Percentiles rank a stretch among this genome's conserved stretches.
Evolutionary conservation across 2,329 filamentous ascomycete genomes (phyloP).

Genomic region (Aspergillus fructus): DNA sequence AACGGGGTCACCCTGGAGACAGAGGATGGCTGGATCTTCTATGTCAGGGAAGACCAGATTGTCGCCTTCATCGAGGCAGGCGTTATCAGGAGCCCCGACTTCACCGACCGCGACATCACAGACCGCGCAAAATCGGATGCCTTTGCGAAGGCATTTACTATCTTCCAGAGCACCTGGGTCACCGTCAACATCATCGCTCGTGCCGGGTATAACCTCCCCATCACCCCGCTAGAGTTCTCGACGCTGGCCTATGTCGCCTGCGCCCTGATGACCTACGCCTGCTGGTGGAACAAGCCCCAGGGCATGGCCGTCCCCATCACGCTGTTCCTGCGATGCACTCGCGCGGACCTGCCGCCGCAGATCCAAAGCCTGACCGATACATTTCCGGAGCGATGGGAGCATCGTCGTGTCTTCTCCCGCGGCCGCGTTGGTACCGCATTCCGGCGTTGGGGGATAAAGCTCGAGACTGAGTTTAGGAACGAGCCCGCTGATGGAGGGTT

Average conservation of each 20-base stretch:
- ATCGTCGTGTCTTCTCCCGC: background rate
- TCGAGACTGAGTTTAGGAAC: too few species aligned
- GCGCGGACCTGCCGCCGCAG: background rate
- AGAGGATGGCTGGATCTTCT: background rate
- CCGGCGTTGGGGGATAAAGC: too few species aligned
- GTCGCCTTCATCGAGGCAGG: background rate
- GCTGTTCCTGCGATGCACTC: background rate
- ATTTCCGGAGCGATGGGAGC: background rate
- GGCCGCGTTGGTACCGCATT: background rate
- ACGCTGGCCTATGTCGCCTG: background rate
- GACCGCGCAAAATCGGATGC: background rate
- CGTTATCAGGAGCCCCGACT: background rate
- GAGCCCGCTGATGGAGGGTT: too few species aligned
- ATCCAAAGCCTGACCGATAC: background rate
- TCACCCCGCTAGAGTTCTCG: background rate
- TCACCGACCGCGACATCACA: background rate
- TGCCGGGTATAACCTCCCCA: background rate
- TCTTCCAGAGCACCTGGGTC: background rate
- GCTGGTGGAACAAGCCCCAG: slow-evolving; percentile 1
- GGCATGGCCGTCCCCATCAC: background rate
- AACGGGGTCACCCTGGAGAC: background rate
- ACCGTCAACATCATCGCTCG: background rate
- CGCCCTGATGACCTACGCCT: background rate
- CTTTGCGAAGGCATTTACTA: background rate
- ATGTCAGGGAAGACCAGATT: background rate